These are phyloP conservation scores for Xylariaceae sp. DNA, from an alignment of 2,329 filamentous ascomycete species.

Conservation along the genomic window DNA sequence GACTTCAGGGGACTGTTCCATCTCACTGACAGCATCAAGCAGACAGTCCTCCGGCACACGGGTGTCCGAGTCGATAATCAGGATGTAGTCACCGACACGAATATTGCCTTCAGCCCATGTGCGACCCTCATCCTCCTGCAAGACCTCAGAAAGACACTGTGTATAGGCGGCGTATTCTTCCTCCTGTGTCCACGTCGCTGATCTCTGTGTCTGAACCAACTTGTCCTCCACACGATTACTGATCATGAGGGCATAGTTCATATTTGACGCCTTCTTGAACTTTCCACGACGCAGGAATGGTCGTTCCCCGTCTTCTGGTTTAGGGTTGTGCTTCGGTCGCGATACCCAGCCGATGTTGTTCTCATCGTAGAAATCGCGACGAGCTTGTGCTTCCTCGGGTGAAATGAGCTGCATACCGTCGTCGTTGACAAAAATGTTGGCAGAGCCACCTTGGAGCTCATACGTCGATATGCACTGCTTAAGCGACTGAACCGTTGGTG, in stretches of 20 bases:
- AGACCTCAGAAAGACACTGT: constrained; percentile 57
- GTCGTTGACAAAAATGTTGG: constrained; percentile 64
- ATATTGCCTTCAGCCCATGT: constrained; percentile 83
- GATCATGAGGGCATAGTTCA: constrained; percentile 65
- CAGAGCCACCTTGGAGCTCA: constrained; percentile 58
- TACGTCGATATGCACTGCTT: constrained; percentile 56
- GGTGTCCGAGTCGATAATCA: constrained; percentile 74
- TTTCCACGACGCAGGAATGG: constrained; percentile 58
- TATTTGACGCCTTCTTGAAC: constrained; percentile 68
- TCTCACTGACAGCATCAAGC: constrained; percentile 72
- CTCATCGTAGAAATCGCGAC: constrained; percentile 52
- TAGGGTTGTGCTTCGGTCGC: constrained; percentile 47
- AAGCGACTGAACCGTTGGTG: constrained; percentile 50
- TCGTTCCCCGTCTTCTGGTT: constrained; percentile 43
- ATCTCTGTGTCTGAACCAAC: constrained; percentile 52
- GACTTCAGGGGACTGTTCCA: constrained; percentile 74
- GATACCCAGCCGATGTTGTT: constrained; percentile 54
- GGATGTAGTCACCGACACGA: constrained; percentile 76
- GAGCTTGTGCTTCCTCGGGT: constrained; percentile 42
- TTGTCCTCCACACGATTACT: constrained; percentile 67
- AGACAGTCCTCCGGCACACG: constrained; percentile 73
- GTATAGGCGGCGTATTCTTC: constrained; percentile 65
- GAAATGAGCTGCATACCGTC: constrained; percentile 61
- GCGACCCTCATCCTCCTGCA: constrained; percentile 58
- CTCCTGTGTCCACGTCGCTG: constrained; percentile 59